Percentiles rank a stretch among this genome's conserved stretches.
Evolutionary conservation across 495 filamentous ascomycete species (phyloP).

Genomic region (Penicillium manginii): DNA sequence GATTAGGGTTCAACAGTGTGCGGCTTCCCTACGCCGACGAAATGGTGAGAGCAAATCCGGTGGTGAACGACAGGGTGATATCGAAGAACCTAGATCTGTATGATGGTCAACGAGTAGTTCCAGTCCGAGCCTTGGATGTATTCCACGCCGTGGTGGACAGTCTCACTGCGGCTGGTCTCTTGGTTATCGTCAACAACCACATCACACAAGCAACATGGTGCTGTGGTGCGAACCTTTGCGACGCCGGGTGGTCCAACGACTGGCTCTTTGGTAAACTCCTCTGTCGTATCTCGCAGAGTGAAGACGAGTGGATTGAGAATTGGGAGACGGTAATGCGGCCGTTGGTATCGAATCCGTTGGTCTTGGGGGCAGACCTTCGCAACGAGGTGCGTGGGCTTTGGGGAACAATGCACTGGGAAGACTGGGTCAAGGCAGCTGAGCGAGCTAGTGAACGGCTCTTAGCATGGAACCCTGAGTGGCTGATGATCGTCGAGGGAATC

Average conservation of each 20-base stretch:
- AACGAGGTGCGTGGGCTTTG: slow-evolving; percentile 65
- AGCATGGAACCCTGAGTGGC: slow-evolving; percentile 59
- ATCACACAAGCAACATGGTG: slow-evolving; percentile 66
- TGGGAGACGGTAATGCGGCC: slow-evolving; percentile 62
- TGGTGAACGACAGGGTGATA: slow-evolving; percentile 49
- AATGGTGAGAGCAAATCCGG: slow-evolving; percentile 58
- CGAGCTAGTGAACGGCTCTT: slow-evolving; percentile 56
- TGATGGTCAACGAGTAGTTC: slow-evolving; percentile 17
- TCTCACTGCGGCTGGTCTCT: slow-evolving; percentile 58
- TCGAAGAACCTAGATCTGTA: slow-evolving; percentile 58
- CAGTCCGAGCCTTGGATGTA: slow-evolving; percentile 54
- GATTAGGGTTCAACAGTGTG: slow-evolving; percentile 67
- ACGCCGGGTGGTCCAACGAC: slow-evolving; percentile 61
- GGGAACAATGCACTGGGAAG: slow-evolving; percentile 63
- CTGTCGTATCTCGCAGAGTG: slow-evolving; percentile 58
- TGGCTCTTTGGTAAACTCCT: slow-evolving; percentile 45
- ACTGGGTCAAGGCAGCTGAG: slow-evolving; percentile 62
- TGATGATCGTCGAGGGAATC: slow-evolving; percentile 64
- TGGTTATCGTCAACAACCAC: slow-evolving; percentile 64
- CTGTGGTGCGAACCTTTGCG: slow-evolving; percentile 62
- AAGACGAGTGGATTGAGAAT: slow-evolving; percentile 61
- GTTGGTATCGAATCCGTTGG: slow-evolving; percentile 52
- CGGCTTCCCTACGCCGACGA: slow-evolving; percentile 65
- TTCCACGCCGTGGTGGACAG: slow-evolving; percentile 55
- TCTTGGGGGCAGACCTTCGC: slow-evolving; percentile 61